phyloP scores from a whole-genome alignment of 1,139 yeast genomes.

The Candida dubliniensis region DNA sequence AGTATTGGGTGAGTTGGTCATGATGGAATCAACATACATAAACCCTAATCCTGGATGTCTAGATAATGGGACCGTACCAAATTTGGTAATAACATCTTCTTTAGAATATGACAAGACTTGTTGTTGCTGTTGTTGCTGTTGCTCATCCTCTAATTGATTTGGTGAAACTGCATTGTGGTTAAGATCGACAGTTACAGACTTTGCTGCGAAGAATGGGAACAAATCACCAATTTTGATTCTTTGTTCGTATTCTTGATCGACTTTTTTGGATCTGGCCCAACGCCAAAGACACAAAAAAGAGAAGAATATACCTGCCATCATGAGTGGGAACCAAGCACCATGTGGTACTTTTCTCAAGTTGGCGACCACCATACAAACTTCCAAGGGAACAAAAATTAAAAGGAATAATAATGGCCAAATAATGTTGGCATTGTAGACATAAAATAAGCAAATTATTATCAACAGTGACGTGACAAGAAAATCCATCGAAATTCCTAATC shows the following conservation, averaged over 20 bases:
- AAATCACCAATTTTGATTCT: slow-evolving; percentile 31
- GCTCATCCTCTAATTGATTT: slow-evolving; percentile 9
- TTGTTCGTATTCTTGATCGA: slow-evolving; percentile 33
- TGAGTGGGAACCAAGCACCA: slow-evolving; percentile 62
- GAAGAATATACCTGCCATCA: slow-evolving; percentile 36
- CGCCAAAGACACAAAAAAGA: slow-evolving; percentile 45
- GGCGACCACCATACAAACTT: slow-evolving; percentile 44
- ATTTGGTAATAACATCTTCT: slow-evolving; percentile 20
- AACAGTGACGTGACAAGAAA: slow-evolving; percentile 51
- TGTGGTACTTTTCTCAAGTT: slow-evolving; percentile 51
- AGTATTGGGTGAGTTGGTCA: slow-evolving; percentile 39
- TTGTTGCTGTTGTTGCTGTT: neutral
- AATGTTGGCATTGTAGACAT: slow-evolving; percentile 42
- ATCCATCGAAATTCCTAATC: slow-evolving; percentile 57
- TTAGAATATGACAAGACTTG: slow-evolving; percentile 5
- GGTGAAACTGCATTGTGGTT: slow-evolving; percentile 5
- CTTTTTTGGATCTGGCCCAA: slow-evolving; percentile 44
- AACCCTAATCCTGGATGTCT: slow-evolving; percentile 41
- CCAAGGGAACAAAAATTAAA: slow-evolving; percentile 47
- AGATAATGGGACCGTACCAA: slow-evolving; percentile 21
- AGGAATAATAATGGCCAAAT: slow-evolving; percentile 34
- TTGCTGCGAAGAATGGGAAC: slow-evolving; percentile 24
- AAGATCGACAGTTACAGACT: slow-evolving; percentile 24
- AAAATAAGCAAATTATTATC: slow-evolving; percentile 45
- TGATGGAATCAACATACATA: slow-evolving; percentile 36